Evolutionary conservation across 257 asterid species (phyloP).

Genomic region (Nicotiana otophora): DNA sequence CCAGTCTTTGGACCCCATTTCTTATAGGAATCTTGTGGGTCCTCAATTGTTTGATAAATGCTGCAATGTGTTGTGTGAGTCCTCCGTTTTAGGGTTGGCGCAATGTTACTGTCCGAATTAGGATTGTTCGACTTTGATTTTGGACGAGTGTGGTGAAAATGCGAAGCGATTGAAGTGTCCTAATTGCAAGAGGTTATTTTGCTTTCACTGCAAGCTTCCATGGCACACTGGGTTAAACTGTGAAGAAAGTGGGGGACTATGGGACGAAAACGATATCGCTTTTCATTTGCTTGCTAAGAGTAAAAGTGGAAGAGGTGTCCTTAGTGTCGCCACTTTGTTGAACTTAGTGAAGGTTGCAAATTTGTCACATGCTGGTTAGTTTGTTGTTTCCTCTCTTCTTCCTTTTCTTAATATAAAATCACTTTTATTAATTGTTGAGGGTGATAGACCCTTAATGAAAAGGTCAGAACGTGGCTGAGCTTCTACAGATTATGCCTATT

Average conservation of each 20-base stretch:
- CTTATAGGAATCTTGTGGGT: constrained; percentile 29
- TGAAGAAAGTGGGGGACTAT: constrained; percentile 5
- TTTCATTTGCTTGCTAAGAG: constrained; percentile 48
- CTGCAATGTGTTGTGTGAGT: constrained; percentile 59
- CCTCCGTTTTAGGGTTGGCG: constrained; percentile 25
- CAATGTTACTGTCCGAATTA: constrained; percentile 51
- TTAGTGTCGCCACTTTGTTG: constrained; percentile 56
- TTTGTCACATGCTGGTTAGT: constrained; percentile 56
- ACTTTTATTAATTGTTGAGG: too few species aligned
- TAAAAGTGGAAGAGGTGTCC: constrained; percentile 73
- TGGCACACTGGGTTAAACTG: constrained; percentile 59
- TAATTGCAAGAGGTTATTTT: constrained; percentile 39
- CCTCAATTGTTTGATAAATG: constrained; percentile 45
- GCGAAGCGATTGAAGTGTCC: constrained; percentile 43
- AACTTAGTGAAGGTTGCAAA: constrained; percentile 45
- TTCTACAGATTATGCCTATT: too few species aligned
- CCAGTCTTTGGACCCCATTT: constrained; percentile 43
- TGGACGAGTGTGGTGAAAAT: too few species aligned
- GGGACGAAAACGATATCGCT: constrained; percentile 42
- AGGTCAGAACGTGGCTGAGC: too few species aligned
- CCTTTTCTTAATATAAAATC: too few species aligned
- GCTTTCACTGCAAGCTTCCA: constrained; percentile 43
- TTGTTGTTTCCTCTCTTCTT: neutral
- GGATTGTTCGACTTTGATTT: constrained; percentile 29
- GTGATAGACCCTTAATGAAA: too few species aligned